Evolutionary conservation across 805 yeast genomes (phyloP), one percentile per base, ranked within the genome.

Genomic region (Saccharomycopsis fibuligera): DNA sequence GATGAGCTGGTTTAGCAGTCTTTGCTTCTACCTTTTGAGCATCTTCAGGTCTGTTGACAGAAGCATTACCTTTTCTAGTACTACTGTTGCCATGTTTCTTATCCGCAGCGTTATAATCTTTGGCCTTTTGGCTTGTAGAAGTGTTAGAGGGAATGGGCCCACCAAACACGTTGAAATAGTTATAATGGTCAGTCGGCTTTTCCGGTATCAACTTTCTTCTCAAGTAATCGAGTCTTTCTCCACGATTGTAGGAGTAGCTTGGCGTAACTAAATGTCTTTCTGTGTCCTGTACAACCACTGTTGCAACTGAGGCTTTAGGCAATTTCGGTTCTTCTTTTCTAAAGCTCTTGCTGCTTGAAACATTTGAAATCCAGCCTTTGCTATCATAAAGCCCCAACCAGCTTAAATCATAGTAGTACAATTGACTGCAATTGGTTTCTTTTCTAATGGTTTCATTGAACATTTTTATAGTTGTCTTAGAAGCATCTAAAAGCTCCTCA

Each of bases 201-300:
- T 17, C 25, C 8, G 6, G n/a, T 8, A 50, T 48, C 30, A 51
- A 39, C 2, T n/a, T 27, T 30, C 49, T 51, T 21, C 55, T 25
- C 21, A 51, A 40, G 36, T 49, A 48, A 17, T 51, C 55, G 9
- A 48, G 29, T 21, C 35, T 35, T 24, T 51, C 51, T 2, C 35
- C 38, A 10, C 43, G 24, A 35, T 45, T 37, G 23, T 24, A 42
- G 12, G 27, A 21, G 16, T 24, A 49, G 35, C 24, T 24, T 24
- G 47, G 47, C 22, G 12, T 25, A 4, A 12, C n/a, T n/a, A n/a
- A n/a, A n/a, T n/a, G n/a, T n/a, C n/a, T n/a, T n/a, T n/a, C n/a
- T n/a, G n/a, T n/a, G n/a, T n/a, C n/a, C n/a, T n/a, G n/a, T n/a
- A n/a, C n/a, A n/a, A n/a, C n/a, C n/a, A n/a, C n/a, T n/a, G n/a